Conservation (phyloP, 305 asterid genomes). For the Stenogyne calaminthoides region DNA sequence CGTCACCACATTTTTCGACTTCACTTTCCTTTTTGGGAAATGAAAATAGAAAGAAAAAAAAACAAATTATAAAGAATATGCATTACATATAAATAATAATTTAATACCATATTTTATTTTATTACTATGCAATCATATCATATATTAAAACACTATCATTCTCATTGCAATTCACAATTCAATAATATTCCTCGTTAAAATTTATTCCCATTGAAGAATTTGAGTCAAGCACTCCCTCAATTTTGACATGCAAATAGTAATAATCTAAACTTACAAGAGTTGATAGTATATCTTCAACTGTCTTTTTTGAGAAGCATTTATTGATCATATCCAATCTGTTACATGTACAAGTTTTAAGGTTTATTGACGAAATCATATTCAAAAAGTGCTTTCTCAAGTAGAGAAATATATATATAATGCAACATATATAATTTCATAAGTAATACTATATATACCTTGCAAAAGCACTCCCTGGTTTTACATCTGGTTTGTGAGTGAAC, state of each 20-base stretch:
- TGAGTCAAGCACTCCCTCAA: too few relatives aligned
- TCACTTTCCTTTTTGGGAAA: slow-evolving; percentile 15
- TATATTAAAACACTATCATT: too few relatives aligned
- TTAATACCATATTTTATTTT: background rate
- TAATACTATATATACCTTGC: background rate
- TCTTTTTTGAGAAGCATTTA: slow-evolving; percentile 19
- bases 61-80: too few relatives aligned
- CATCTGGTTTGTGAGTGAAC: background rate
- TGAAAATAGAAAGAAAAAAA: background rate
- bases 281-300: slow-evolving; percentile 18
- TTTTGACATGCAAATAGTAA: background rate
- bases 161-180: too few relatives aligned
- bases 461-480: background rate
- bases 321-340: slow-evolving; percentile 17
- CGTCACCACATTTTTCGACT: background rate
- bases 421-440: background rate
- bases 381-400: too few relatives aligned
- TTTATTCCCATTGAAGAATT: too few relatives aligned
- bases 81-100: background rate
- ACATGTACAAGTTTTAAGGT: too few relatives aligned
- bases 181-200: too few relatives aligned
- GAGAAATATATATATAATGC: background rate
- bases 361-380: too few relatives aligned
- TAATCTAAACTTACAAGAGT: slow-evolving; percentile 11
- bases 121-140: too few relatives aligned